Evolutionary conservation across 176 grass and related monocot species (phyloP).

Genomic region (Hsuehochloa calcarea): DNA sequence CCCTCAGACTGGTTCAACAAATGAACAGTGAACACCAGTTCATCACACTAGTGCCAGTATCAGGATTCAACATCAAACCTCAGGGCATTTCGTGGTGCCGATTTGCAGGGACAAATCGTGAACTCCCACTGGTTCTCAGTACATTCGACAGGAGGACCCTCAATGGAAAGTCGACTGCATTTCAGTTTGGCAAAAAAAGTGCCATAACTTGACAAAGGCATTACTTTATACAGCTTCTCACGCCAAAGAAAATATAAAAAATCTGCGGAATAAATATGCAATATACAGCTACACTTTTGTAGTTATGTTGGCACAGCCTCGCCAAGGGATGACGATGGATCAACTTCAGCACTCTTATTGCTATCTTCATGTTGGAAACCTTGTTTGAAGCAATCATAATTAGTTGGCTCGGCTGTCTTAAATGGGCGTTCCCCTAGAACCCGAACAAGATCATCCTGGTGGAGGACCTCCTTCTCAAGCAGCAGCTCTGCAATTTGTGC

Average conservation of each 20-base stretch:
- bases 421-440: constrained; percentile 83
- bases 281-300: background rate
- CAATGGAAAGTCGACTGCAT: background rate
- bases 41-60: background rate
- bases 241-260: background rate
- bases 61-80: constrained; percentile 3
- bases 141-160: background rate
- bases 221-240: constrained; percentile 17
- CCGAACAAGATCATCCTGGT: constrained; percentile 77
- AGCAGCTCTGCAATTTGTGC: constrained; percentile 72
- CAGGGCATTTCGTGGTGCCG: background rate
- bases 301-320: constrained; percentile 44
- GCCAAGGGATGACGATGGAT: constrained; percentile 35
- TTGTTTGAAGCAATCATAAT: constrained; percentile 80
- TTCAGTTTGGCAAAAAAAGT: background rate
- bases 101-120: background rate
- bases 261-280: background rate
- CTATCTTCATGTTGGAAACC: constrained; percentile 56
- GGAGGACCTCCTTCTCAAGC: constrained; percentile 88
- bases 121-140: background rate
- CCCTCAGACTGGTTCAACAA: background rate
- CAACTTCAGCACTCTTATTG: constrained; percentile 38
- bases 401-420: constrained; percentile 51
- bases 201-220: constrained; percentile 7
- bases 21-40: background rate